Percentiles rank a stretch among this genome's conserved stretches.
Conservation (phyloP, 2,329 filamentous ascomycete species). For the Aspergillus japonicus region DNA sequence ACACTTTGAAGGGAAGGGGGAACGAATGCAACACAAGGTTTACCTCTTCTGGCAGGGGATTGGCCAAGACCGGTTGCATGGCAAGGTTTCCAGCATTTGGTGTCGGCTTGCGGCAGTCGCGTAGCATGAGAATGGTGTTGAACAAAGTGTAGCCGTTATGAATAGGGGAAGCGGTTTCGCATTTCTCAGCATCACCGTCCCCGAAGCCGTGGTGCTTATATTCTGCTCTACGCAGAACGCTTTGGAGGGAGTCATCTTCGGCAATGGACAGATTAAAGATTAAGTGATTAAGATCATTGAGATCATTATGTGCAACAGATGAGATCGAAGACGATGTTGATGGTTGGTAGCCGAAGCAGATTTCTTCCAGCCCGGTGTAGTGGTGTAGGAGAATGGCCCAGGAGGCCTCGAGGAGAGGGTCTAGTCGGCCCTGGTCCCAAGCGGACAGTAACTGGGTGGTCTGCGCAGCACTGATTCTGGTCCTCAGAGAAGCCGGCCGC, state of each 20-base stretch:
- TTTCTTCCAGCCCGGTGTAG: constrained; percentile 49
- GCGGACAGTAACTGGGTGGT: constrained; percentile 32
- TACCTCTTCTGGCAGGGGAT: constrained; percentile 36
- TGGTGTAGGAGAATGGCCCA: constrained; percentile 49
- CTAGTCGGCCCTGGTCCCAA: constrained; percentile 27
- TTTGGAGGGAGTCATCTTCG: constrained; percentile 28
- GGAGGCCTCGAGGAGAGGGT: constrained; percentile 39
- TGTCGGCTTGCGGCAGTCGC: constrained; percentile 27
- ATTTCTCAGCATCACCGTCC: constrained; percentile 10
- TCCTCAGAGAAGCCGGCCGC: constrained; percentile 38
- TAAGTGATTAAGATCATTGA: constrained; percentile 15
- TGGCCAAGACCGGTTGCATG: constrained; percentile 28
- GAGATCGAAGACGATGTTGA: constrained; percentile 20
- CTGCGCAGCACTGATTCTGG: constrained; percentile 30
- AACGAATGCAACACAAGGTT: constrained; percentile 2
- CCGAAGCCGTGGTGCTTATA: constrained; percentile 6
- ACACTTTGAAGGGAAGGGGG: neutral
- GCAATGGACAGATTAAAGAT: constrained; percentile 29
- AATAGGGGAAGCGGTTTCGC: constrained; percentile 7
- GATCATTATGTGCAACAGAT: constrained; percentile 6
- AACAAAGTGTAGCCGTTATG: constrained; percentile 28
- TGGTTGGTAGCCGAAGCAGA: constrained; percentile 47
- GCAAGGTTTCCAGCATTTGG: constrained; percentile 15
- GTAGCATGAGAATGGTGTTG: constrained; percentile 40
- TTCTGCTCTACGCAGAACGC: constrained; percentile 30